A percentile compares a stretch with the other conserved stretches of the same genome.
phyloP scores from a whole-genome alignment of 2,329 filamentous ascomycete genomes.

The Thelonectria blattea region DNA sequence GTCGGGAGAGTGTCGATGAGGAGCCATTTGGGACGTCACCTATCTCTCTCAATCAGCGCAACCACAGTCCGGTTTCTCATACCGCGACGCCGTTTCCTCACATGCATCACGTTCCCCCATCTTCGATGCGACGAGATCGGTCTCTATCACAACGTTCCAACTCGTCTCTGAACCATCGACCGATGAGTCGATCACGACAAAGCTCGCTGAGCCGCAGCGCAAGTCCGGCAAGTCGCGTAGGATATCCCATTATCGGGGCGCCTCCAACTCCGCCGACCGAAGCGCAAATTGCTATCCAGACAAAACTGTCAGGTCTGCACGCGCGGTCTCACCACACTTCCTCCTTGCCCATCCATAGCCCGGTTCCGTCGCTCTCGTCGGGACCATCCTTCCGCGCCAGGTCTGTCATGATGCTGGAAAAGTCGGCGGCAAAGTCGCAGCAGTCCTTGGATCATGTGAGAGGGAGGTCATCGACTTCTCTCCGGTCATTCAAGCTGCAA shows the following conservation, averaged over 20 bases:
- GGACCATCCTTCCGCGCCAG: not conserved
- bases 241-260: not conserved
- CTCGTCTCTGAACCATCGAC: conserved; percentile 7
- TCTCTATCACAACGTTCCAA: not conserved
- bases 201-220: conserved; percentile 21
- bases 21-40: not conserved
- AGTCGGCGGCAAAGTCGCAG: conserved; percentile 9
- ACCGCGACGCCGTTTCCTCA: not conserved
- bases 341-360: conserved; percentile 6
- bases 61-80: not conserved
- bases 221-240: not conserved
- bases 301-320: conserved; percentile 23
- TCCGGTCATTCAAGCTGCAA: conserved; percentile 31
- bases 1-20: not conserved
- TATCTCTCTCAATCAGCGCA: not conserved
- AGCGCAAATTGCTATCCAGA: not conserved
- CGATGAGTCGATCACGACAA: conserved; percentile 4
- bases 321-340: conserved; percentile 11
- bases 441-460: not conserved
- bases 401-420: conserved; percentile 11
- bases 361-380: not conserved
- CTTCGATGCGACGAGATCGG: conserved; percentile 8
- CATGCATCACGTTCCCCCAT: not conserved
- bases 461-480: conserved; percentile 19
- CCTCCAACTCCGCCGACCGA: conserved; percentile 13